Conservation (phyloP, 331 rosid genomes). For the Stylosanthes scabra region DNA sequence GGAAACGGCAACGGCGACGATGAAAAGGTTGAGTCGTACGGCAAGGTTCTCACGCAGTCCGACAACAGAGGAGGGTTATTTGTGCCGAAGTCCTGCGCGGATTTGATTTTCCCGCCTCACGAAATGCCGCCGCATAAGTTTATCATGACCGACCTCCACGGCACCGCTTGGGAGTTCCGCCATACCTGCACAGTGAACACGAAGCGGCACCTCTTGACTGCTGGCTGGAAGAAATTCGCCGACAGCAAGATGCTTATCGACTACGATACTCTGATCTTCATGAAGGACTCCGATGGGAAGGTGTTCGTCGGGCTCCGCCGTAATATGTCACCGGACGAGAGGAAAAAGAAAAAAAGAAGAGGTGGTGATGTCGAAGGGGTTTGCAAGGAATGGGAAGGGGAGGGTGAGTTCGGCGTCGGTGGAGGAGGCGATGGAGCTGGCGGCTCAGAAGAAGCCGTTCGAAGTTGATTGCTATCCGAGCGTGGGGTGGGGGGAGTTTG, state of each 20-base stretch:
- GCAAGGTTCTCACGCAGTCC: conserved; percentile 73
- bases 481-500: conserved; percentile 67
- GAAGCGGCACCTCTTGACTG: conserved; percentile 77
- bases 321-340: conserved; percentile 28
- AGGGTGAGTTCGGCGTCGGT: conserved; percentile 48
- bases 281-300: conserved; percentile 44
- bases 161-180: conserved; percentile 67
- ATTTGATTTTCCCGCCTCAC: conserved; percentile 62
- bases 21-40: conserved; percentile 48
- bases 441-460: conserved; percentile 56
- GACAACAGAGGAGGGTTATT: conserved; percentile 92
- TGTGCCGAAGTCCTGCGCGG: conserved; percentile 81
- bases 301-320: conserved; percentile 74
- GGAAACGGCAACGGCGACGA: conserved; percentile 13
- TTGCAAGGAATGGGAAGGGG: conserved; percentile 53
- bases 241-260: conserved; percentile 73
- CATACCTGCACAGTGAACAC: conserved; percentile 84
- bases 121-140: conserved; percentile 76
- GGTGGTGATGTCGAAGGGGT: conserved; percentile 31
- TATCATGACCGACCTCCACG: conserved; percentile 64
- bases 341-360: conserved; percentile 28
- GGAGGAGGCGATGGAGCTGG: conserved; percentile 62
- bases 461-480: conserved; percentile 78
- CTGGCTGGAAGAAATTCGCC: conserved; percentile 90
- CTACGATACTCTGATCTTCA: conserved; percentile 73